phyloP scores from a whole-genome alignment of 495 filamentous ascomycete genomes.

The Parachaetomium inaequale region DNA sequence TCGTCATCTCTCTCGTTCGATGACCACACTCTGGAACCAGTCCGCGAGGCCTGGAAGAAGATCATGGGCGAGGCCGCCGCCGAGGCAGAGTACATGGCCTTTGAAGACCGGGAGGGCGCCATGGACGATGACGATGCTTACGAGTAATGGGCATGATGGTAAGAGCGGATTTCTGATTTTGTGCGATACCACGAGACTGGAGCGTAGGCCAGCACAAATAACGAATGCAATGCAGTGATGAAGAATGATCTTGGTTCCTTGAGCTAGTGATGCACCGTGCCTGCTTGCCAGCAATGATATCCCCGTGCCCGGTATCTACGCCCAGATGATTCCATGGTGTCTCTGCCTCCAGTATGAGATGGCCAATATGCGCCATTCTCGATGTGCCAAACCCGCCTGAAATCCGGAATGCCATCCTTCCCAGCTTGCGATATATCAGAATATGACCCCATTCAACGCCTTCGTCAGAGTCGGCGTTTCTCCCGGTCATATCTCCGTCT shows the following conservation, averaged over 20 bases:
- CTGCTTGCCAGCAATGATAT: background rate
- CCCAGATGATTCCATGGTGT: background rate
- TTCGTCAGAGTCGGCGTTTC: too few species aligned
- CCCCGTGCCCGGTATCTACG: background rate
- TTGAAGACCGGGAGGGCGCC: slow-evolving; percentile 51
- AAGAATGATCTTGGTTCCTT: background rate
- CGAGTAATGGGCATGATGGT: slow-evolving; percentile 25
- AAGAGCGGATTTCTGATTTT: slow-evolving; percentile 11
- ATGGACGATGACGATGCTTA: slow-evolving; percentile 47
- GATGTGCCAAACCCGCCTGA: background rate
- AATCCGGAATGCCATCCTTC: background rate
- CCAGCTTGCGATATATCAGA: background rate
- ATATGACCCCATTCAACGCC: background rate
- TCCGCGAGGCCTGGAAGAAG: slow-evolving; percentile 60
- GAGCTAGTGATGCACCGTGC: slow-evolving; percentile 5
- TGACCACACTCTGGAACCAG: slow-evolving; percentile 58
- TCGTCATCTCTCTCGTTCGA: slow-evolving; percentile 65
- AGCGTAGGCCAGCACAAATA: background rate
- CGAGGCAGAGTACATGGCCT: slow-evolving; percentile 60
- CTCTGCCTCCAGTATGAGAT: background rate
- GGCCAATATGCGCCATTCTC: background rate
- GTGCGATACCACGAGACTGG: slow-evolving; percentile 6
- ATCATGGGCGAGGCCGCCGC: slow-evolving; percentile 54
- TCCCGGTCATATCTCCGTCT: too few species aligned
- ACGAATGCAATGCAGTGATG: background rate